Conservation (phyloP, 1,284 basidiomycete species). For the Tilletia indica region DNA sequence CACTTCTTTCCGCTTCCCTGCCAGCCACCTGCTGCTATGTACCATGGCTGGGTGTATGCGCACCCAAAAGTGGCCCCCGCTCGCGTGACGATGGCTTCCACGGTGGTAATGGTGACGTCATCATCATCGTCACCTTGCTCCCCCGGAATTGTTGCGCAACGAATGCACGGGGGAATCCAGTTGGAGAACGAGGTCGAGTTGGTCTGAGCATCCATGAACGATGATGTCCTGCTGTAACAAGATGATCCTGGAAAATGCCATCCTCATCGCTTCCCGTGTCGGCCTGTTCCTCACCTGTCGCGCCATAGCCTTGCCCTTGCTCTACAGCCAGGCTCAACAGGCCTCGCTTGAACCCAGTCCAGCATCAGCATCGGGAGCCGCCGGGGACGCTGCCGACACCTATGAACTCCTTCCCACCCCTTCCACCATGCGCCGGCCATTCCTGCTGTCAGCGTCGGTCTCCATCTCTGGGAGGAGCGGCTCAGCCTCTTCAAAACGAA, state of each 20-base stretch:
- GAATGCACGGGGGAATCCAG: no score
- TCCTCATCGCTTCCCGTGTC: conserved; percentile 21
- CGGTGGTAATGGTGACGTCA: neutral
- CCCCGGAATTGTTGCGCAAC: neutral
- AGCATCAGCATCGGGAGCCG: conserved; percentile 1
- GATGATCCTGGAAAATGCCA: conserved; percentile 11
- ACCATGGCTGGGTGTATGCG: no score
- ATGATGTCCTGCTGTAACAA: neutral
- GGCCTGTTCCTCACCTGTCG: conserved; percentile 25
- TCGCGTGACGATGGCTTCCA: neutral
- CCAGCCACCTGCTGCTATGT: no score
- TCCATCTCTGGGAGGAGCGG: conserved; percentile 20
- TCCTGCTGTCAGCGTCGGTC: conserved; percentile 26
- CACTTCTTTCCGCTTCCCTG: no score
- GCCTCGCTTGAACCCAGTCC: conserved; percentile 39
- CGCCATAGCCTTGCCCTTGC: conserved; percentile 34
- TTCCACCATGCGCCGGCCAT: conserved; percentile 21
- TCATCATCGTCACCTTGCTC: neutral
- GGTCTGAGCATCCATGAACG: neutral
- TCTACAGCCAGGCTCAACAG: conserved; percentile 46
- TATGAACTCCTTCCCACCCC: conserved; percentile 28
- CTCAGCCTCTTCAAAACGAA: conserved; percentile 19
- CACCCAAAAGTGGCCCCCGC: no score
- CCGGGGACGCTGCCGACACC: conserved; percentile 22
- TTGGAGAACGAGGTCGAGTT: no score